Evolutionary conservation across 257 asterid species (phyloP).

Genomic region (Ilex asprella): DNA sequence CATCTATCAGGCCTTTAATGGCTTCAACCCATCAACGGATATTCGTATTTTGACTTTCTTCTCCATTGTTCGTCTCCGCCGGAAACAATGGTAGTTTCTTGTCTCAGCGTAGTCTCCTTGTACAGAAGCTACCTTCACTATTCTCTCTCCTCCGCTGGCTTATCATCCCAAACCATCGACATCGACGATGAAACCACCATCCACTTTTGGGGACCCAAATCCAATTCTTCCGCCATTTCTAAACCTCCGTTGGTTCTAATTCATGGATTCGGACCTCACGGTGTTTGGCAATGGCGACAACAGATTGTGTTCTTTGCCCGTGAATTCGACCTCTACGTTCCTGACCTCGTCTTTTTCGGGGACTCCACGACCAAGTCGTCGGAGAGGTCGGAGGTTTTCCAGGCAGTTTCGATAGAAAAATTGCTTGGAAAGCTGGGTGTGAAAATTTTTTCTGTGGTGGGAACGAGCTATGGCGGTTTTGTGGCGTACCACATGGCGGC

Average conservation of each 20-base stretch:
- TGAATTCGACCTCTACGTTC: slow-evolving; percentile 49
- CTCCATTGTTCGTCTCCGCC: too few relatives aligned
- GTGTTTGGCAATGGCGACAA: slow-evolving; percentile 73
- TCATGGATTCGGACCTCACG: slow-evolving; percentile 72
- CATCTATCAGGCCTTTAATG: too few relatives aligned
- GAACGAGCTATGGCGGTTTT: slow-evolving; percentile 86
- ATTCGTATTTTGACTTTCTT: too few relatives aligned
- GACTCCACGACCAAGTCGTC: slow-evolving; percentile 38
- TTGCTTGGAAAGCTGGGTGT: slow-evolving; percentile 46
- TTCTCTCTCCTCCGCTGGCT: slow-evolving; percentile 50
- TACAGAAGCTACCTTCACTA: slow-evolving; percentile 44
- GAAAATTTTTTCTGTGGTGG: slow-evolving; percentile 40
- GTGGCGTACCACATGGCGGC: slow-evolving; percentile 68
- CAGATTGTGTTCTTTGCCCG: slow-evolving; percentile 46
- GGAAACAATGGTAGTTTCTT: slow-evolving; percentile 28
- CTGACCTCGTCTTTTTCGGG: slow-evolving; percentile 72
- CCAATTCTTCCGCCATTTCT: slow-evolving; percentile 14
- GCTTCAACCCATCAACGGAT: too few relatives aligned
- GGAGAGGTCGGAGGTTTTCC: slow-evolving; percentile 64
- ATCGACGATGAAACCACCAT: slow-evolving; percentile 53
- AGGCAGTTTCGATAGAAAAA: slow-evolving; percentile 49
- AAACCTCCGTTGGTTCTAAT: slow-evolving; percentile 56
- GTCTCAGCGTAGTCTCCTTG: slow-evolving; percentile 50
- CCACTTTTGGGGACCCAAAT: slow-evolving; percentile 66
- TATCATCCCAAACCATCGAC: slow-evolving; percentile 41